Base-by-base conservation (phyloP, 2,329 filamentous ascomycete species). In the Fusarium sp. region DNA sequence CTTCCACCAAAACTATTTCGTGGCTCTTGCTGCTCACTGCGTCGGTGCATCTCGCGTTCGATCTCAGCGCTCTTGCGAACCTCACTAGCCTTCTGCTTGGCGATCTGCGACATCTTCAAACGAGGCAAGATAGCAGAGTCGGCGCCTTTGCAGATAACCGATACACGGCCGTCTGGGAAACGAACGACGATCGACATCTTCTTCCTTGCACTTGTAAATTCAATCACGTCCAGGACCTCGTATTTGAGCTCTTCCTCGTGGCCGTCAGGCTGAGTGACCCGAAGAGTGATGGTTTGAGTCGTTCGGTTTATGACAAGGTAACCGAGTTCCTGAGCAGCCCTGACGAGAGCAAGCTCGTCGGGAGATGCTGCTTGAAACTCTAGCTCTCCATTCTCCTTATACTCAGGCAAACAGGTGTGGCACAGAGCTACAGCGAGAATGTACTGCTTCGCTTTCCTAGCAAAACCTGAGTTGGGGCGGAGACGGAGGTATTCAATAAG, bases 311-410 rank as follows among this genome's bases (percentile, higher is more conserved):
- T 86, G 12, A 97, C 89, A 5, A 94, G 80, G 74, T 93, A 97
- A 0, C 94, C 95, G 39, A 98, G 86, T 74, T 98, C 94, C 76
- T 94, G 90, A 0, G 95, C 94, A 17, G 94, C 95, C 74, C 89
- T 87, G 0, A 97, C 94, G 35, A 98, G 86, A 12, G 95, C 95
- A 54, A 97, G 84, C 79, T 98, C 95, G 78, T 98, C 95, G 0
- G 95, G 95, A 0, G 94, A 97, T 1, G 94, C 92, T 20, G 95
- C 93, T 81, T 97, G 95, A 77, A 93, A 98, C 12, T 91, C 89
- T n/a, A 93, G 87, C 41, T 89, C 84, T 7, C 92, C 94, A 75
- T 92, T 86, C 13, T 79, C 87, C 29, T 78, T 89, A 47, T 91
- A 85, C 79, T 98, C 95, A 0, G 95, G 95, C 29, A 97, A 84